A percentile compares a stretch with the other conserved stretches of the same genome.
phyloP scores from a whole-genome alignment of 305 asterid species.

The Ajuga reptans region DNA sequence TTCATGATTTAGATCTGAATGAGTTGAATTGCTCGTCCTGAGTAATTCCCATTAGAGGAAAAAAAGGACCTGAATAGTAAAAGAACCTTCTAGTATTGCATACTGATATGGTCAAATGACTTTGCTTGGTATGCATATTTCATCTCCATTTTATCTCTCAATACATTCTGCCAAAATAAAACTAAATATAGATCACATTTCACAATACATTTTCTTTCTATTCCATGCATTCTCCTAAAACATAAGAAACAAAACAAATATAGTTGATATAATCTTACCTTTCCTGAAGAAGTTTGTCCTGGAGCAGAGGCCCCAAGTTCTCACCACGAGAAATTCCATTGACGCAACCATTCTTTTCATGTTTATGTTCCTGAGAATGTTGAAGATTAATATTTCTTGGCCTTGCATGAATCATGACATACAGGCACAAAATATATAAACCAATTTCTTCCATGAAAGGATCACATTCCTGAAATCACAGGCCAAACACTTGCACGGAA shows the following conservation, averaged over 20 bases:
- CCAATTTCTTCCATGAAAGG: constrained; percentile 3
- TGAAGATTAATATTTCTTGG: constrained; percentile 18
- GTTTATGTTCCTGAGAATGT: constrained; percentile 43
- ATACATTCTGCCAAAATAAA: not conserved
- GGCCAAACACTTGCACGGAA: constrained; percentile 16
- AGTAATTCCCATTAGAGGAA: not conserved
- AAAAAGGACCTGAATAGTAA: not conserved
- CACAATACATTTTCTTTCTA: not conserved
- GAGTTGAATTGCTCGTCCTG: not conserved
- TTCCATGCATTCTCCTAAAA: not conserved
- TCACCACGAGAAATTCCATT: constrained; percentile 28
- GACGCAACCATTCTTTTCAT: constrained; percentile 22
- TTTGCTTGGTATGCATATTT: not conserved
- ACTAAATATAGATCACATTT: not conserved
- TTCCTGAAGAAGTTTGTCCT: constrained; percentile 45
- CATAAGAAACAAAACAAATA: not conserved
- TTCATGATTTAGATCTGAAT: constrained; percentile 5
- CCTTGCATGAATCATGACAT: not conserved
- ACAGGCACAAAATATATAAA: not conserved
- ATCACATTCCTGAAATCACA: constrained; percentile 8
- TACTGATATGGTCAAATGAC: constrained; percentile 16
- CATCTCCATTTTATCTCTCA: not conserved
- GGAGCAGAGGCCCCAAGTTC: constrained; percentile 36
- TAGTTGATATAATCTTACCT: constrained; percentile 39
- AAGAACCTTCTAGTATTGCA: constrained; percentile 15